Evolutionary conservation across 148 eudicot species (phyloP).

Genomic region (Vaccinium macrocarpon): DNA sequence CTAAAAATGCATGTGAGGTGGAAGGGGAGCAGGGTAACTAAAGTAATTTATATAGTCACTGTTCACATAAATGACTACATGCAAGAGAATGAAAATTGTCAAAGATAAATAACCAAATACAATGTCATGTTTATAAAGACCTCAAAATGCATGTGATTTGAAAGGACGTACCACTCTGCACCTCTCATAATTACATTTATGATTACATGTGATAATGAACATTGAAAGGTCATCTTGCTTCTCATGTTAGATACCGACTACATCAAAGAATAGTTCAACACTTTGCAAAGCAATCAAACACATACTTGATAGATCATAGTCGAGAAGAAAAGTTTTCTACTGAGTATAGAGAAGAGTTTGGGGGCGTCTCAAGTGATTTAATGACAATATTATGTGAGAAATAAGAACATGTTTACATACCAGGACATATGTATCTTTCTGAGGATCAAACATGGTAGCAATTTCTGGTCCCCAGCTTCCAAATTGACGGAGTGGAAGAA

Average conservation of each 20-base stretch:
- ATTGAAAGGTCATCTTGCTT: background rate
- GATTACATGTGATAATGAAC: background rate
- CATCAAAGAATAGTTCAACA: background rate
- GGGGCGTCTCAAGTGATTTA: background rate
- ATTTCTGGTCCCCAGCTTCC: constrained; percentile 95
- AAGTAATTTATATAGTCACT: background rate
- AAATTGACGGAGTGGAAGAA: constrained; percentile 88
- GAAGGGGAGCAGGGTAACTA: background rate
- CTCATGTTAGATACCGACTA: background rate
- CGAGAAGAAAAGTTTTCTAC: background rate
- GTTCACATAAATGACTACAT: background rate
- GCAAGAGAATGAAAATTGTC: background rate
- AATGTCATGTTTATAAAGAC: background rate
- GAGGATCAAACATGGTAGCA: constrained; percentile 65
- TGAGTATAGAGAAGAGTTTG: background rate
- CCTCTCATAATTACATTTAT: background rate
- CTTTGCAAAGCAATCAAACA: constrained; percentile 7
- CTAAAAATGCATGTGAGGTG: background rate
- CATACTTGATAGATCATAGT: background rate
- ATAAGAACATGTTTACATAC: constrained; percentile 34
- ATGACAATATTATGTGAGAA: background rate
- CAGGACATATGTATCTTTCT: constrained; percentile 87
- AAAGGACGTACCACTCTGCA: background rate
- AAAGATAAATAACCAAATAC: background rate
- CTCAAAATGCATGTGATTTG: background rate